Conservation (phyloP, 495 filamentous ascomycete species). For the Penicillium bialowiezense region DNA sequence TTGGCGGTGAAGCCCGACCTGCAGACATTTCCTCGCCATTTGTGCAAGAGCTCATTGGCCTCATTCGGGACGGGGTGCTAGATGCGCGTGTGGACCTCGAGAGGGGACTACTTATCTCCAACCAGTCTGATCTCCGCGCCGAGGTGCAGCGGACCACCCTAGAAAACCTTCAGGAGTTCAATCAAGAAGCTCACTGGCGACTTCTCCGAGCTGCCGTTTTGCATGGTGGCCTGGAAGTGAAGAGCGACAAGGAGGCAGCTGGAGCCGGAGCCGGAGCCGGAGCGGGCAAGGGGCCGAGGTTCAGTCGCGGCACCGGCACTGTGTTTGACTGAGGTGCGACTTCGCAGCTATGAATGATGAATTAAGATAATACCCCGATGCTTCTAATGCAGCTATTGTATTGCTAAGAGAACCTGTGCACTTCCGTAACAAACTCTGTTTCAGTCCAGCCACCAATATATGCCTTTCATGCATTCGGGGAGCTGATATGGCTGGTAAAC, state of each 20-base stretch:
- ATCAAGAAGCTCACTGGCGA: constrained; percentile 68
- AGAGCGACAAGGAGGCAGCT: constrained; percentile 23
- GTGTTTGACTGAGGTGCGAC: neutral
- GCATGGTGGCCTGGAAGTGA: constrained; percentile 72
- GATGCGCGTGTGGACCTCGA: constrained; percentile 82
- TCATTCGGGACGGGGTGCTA: constrained; percentile 72
- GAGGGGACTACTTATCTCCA: constrained; percentile 71
- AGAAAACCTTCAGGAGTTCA: constrained; percentile 65
- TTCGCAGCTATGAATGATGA: constrained; percentile 12
- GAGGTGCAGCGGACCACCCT: constrained; percentile 67
- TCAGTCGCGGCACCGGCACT: neutral
- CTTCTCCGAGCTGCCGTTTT: constrained; percentile 72
- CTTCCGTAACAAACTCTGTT: neutral
- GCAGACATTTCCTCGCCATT: constrained; percentile 54
- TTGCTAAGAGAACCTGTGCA: neutral
- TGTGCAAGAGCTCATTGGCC: constrained; percentile 68
- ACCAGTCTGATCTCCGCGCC: constrained; percentile 58
- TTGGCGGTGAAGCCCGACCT: constrained; percentile 33
- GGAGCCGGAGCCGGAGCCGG: neutral
- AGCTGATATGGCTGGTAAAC: constrained; percentile 1
- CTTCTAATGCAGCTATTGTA: neutral
- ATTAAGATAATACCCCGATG: constrained; percentile 24
- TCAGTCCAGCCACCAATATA: neutral
- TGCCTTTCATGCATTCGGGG: neutral
- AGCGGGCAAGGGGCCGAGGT: neutral